These are phyloP conservation scores for Otatea glauca DNA, from an alignment of 176 grass and related monocot genomes.

Conservation along the genomic window DNA sequence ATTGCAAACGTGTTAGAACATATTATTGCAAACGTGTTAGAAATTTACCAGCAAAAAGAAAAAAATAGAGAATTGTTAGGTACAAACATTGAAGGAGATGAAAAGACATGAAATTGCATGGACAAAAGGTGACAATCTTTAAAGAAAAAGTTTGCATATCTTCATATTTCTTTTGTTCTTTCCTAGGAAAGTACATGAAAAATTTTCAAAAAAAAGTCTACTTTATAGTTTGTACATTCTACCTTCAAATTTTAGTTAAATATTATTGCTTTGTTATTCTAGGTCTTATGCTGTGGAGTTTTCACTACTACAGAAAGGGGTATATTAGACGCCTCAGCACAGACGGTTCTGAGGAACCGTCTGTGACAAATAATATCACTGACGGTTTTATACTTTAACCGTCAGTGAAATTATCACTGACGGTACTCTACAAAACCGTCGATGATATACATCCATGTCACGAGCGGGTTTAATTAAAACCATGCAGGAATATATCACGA, in stretches of 20 bases:
- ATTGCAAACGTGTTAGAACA: conserved; percentile 20
- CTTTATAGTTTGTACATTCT: conserved; percentile 13
- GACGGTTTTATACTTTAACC: too few relatives aligned
- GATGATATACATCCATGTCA: too few relatives aligned
- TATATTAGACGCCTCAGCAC: too few relatives aligned
- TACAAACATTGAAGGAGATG: background rate
- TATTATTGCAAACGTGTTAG: conserved; percentile 18
- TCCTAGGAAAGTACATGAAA: conserved; percentile 10
- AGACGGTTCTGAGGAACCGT: too few relatives aligned
- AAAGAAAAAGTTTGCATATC: background rate
- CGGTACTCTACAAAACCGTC: too few relatives aligned
- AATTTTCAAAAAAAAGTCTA: background rate
- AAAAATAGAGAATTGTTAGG: background rate
- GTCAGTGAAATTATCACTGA: too few relatives aligned
- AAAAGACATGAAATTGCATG: background rate
- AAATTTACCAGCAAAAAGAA: conserved; percentile 4
- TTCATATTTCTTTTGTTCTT: background rate
- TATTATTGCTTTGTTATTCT: background rate
- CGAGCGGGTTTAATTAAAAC: too few relatives aligned
- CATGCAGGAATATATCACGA: too few relatives aligned
- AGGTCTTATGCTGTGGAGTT: background rate
- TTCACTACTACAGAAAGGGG: too few relatives aligned
- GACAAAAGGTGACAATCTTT: background rate
- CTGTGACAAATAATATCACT: too few relatives aligned
- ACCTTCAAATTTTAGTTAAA: background rate